phyloP scores from a whole-genome alignment of 139 green algal species.

The Asterochloris sp. region DNA sequence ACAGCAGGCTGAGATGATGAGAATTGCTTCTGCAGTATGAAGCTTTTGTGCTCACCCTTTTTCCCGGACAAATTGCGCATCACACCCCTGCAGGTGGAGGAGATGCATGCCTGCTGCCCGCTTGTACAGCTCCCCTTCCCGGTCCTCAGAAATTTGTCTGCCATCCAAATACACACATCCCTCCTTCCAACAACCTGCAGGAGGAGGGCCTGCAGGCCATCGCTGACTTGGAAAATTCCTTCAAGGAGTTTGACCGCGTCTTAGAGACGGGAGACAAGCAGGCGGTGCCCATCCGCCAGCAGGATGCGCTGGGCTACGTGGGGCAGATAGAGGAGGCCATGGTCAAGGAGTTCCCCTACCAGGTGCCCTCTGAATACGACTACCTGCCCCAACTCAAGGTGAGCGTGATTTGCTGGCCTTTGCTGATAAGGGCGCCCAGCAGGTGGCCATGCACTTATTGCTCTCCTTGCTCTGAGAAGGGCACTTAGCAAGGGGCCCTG shows the following conservation, averaged over 20 bases:
- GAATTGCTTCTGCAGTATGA: no score
- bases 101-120: no score
- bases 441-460: no score
- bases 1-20: no score
- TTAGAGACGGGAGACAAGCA: conserved; percentile 86
- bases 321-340: conserved; percentile 89
- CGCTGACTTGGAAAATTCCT: conserved; percentile 33
- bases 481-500: no score
- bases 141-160: no score
- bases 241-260: conserved; percentile 68
- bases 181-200: conserved; percentile 17
- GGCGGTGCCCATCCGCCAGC: conserved; percentile 71
- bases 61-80: no score
- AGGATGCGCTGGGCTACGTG: conserved; percentile 80
- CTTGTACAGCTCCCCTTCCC: no score
- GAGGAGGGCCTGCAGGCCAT: conserved; percentile 40
- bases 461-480: no score
- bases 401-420: background rate
- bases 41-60: no score
- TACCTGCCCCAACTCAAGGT: conserved; percentile 89
- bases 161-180: background rate
- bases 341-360: conserved; percentile 91
- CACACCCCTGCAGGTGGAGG: no score
- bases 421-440: no score
- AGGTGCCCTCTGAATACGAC: conserved; percentile 84